Evolutionary conservation across 2,329 filamentous ascomycete genomes (phyloP), one percentile per base, ranked within the genome.

Genomic region (Aspergillus sp.): DNA sequence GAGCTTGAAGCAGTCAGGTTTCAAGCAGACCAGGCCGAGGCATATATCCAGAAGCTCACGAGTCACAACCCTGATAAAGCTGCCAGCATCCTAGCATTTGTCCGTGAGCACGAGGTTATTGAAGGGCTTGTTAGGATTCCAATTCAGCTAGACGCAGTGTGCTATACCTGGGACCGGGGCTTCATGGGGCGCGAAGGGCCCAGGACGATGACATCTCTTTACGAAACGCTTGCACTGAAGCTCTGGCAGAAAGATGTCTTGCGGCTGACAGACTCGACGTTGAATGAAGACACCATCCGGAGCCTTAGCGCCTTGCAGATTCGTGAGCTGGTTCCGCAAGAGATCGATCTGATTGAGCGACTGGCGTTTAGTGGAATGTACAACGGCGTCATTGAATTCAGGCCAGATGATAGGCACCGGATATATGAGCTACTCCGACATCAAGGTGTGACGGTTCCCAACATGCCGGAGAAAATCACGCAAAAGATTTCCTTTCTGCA

Each of bases 121-220:
- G 64, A 74, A 53, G 69, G 64, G 3, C 71, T 82, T 43, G 71
- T 78, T 3, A 77, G 73, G 19, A 80, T 82, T 53, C 80, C 79
- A 0, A 78, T 82, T 59, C 78, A 78, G 49, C 68, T 82, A 0
- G 80, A 82, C 69, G 79, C 79, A 1, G 57, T 82, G 31, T 82
- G 79, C 60, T 79, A 69, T 43, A 74, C 57, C 15, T 81, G 78
- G 78, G 54, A 64, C 0, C 61, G 69, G 23, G 52, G 67, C 22
- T 23, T 45, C 34, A 11, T 30, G 15, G 28, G 50, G 2, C 48
- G 49, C 38, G 41, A 31, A 19, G 45, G 25, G 7, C 68, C 65
- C 2, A 52, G 75, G 25, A 79, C 76, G 1, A 80, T 81, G 76
- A 80, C 77, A 1, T 63, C 59, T 1, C 17, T 67, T 4, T 68